Evolutionary conservation across 1,284 basidiomycete species (phyloP).

Genomic region (Coniferiporia sulphurascens): DNA sequence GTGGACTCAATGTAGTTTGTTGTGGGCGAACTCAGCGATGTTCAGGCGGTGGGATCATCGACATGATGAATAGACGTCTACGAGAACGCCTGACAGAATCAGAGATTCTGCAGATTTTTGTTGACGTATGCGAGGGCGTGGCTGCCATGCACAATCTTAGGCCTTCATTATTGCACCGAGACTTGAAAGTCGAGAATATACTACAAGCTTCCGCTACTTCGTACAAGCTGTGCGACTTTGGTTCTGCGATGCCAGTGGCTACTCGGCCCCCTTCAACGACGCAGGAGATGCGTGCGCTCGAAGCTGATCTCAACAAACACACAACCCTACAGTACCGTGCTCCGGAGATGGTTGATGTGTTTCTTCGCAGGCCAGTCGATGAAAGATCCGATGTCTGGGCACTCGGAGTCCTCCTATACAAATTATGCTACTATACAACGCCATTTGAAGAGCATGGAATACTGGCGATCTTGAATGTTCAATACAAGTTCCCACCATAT

Average conservation of each 20-base stretch:
- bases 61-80: slow-evolving; percentile 97
- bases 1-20: slow-evolving; percentile 20
- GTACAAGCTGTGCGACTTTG: slow-evolving; percentile 98
- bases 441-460: slow-evolving; percentile 98
- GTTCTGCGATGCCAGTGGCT: slow-evolving; percentile 80
- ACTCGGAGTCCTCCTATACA: slow-evolving; percentile 73
- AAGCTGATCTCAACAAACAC: slow-evolving; percentile 90
- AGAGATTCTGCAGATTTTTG: slow-evolving; percentile 97
- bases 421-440: slow-evolving; percentile 96
- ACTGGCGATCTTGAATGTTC: slow-evolving; percentile 93
- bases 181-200: slow-evolving; percentile 99
- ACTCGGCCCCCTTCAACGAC: slow-evolving; percentile 64
- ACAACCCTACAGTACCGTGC: slow-evolving; percentile 95
- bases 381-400: slow-evolving; percentile 89
- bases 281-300: slow-evolving; percentile 81
- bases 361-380: slow-evolving; percentile 77
- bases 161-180: slow-evolving; percentile 90
- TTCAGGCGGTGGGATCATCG: slow-evolving; percentile 94
- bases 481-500: slow-evolving; percentile 91
- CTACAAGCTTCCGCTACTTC: slow-evolving; percentile 71
- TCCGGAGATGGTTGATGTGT: slow-evolving; percentile 97
- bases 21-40: slow-evolving; percentile 1
- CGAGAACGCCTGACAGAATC: slow-evolving; percentile 90
- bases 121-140: slow-evolving; percentile 90
- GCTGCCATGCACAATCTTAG: slow-evolving; percentile 94